phyloP scores from a whole-genome alignment of 257 asterid species.

The Jacaranda copaia region DNA sequence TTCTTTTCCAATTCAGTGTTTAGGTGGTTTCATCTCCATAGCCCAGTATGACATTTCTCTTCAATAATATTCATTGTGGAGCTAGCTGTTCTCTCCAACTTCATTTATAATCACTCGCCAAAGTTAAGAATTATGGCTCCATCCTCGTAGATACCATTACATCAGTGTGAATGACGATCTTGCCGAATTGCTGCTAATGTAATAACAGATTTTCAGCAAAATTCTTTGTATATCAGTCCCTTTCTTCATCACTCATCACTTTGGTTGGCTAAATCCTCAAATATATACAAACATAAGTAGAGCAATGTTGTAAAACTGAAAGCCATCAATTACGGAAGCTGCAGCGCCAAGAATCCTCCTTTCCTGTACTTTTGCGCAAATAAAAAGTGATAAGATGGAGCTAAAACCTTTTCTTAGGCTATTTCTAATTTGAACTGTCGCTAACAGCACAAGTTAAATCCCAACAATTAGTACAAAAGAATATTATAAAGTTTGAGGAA shows the following conservation, averaged over 20 bases:
- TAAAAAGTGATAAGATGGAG: slow-evolving; percentile 45
- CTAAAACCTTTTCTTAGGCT: slow-evolving; percentile 45
- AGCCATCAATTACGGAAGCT: slow-evolving; percentile 47
- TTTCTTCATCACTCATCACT: too few relatives aligned
- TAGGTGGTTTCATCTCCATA: neutral
- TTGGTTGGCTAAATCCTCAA: too few relatives aligned
- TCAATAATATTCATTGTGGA: slow-evolving; percentile 1
- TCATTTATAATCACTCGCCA: too few relatives aligned
- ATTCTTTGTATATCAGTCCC: too few relatives aligned
- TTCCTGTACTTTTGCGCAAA: slow-evolving; percentile 44
- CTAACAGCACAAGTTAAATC: slow-evolving; percentile 7
- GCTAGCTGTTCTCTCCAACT: too few relatives aligned
- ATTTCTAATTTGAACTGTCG: slow-evolving; percentile 34
- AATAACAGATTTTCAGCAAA: too few relatives aligned
- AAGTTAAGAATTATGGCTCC: too few relatives aligned
- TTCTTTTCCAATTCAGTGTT: slow-evolving; percentile 35
- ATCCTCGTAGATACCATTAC: too few relatives aligned
- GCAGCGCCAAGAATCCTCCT: slow-evolving; percentile 52
- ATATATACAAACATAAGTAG: too few relatives aligned
- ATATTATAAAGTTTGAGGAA: slow-evolving; percentile 50
- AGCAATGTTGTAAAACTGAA: neutral
- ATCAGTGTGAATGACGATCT: too few relatives aligned
- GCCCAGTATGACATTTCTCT: slow-evolving; percentile 23
- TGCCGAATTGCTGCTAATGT: too few relatives aligned
- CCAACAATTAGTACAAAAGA: slow-evolving; percentile 39